Conservation (phyloP, 2,329 filamentous ascomycete genomes). For the Rhytidhysteron rufulum region DNA sequence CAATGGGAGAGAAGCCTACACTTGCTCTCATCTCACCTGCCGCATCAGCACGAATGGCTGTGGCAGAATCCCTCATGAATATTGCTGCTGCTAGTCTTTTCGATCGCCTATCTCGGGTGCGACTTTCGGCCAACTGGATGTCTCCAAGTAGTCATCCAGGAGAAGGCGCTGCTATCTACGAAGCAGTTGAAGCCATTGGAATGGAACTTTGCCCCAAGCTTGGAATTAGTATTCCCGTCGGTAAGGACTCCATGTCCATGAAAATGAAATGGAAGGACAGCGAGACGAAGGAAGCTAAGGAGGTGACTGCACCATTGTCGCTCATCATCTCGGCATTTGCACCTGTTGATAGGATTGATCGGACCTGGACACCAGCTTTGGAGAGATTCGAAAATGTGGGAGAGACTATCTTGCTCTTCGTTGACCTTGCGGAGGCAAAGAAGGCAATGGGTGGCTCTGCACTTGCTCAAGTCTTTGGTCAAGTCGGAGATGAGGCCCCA, state of each 20-base stretch:
- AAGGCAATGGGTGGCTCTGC: constrained; percentile 87
- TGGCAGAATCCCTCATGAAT: constrained; percentile 91
- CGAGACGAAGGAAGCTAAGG: constrained; percentile 64
- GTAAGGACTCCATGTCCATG: constrained; percentile 99
- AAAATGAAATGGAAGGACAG: constrained; percentile 90
- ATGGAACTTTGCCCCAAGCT: constrained; percentile 87
- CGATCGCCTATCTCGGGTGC: constrained; percentile 71
- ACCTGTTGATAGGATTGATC: constrained; percentile 73
- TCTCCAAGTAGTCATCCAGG: constrained; percentile 90
- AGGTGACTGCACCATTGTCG: constrained; percentile 88
- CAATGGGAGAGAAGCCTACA: constrained; percentile 89
- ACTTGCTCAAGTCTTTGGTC: constrained; percentile 81
- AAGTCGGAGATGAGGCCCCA: constrained; percentile 78
- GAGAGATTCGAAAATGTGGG: constrained; percentile 80
- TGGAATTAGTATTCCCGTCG: constrained; percentile 91
- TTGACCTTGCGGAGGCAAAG: constrained; percentile 79
- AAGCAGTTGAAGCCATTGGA: constrained; percentile 88
- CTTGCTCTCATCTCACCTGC: constrained; percentile 85
- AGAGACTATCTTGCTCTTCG: constrained; percentile 82
- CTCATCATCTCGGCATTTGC: constrained; percentile 89
- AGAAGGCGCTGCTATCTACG: constrained; percentile 87
- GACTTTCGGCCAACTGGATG: constrained; percentile 98
- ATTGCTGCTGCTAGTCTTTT: constrained; percentile 75
- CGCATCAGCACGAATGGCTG: constrained; percentile 93
- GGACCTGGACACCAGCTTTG: constrained; percentile 92